Conservation (phyloP, 352 stramenopile species). For the Phytophthora pseudosyringae region DNA sequence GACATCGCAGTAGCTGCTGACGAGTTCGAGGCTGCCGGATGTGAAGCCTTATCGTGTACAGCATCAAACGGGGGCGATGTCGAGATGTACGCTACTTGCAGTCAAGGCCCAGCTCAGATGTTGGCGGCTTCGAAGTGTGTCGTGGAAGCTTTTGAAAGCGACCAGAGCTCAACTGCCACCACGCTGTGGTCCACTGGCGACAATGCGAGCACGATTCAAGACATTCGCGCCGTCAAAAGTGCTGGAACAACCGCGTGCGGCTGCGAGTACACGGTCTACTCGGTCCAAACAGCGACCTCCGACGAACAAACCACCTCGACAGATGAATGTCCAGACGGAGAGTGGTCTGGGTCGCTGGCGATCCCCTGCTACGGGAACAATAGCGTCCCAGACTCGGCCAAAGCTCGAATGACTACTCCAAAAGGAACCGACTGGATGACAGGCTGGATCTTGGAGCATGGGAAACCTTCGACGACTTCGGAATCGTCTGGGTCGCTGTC, state of each 20-base stretch:
- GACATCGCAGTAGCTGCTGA: slow-evolving; percentile 26
- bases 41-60: slow-evolving; percentile 20
- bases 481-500: slow-evolving; percentile 12
- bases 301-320: neutral
- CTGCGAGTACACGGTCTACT: slow-evolving; percentile 29
- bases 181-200: slow-evolving; percentile 30
- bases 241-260: slow-evolving; percentile 15
- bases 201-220: slow-evolving; percentile 10
- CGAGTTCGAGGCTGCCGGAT: slow-evolving; percentile 21
- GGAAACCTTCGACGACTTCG: slow-evolving; percentile 3
- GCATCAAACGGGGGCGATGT: slow-evolving; percentile 5
- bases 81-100: slow-evolving; percentile 27
- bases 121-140: slow-evolving; percentile 31
- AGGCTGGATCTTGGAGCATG: slow-evolving; percentile 31
- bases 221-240: slow-evolving; percentile 27
- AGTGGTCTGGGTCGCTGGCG: slow-evolving; percentile 29
- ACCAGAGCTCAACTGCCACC: neutral
- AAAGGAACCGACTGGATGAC: slow-evolving; percentile 30
- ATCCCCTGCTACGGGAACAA: slow-evolving; percentile 43
- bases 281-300: slow-evolving; percentile 18
- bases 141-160: slow-evolving; percentile 17
- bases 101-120: slow-evolving; percentile 18
- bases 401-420: slow-evolving; percentile 16
- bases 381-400: slow-evolving; percentile 12
- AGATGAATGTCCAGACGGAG: slow-evolving; percentile 19